Percentiles rank a stretch among this genome's conserved stretches.
Evolutionary conservation across 495 filamentous ascomycete genomes (phyloP).

Genomic region (Margaritispora aquatica): DNA sequence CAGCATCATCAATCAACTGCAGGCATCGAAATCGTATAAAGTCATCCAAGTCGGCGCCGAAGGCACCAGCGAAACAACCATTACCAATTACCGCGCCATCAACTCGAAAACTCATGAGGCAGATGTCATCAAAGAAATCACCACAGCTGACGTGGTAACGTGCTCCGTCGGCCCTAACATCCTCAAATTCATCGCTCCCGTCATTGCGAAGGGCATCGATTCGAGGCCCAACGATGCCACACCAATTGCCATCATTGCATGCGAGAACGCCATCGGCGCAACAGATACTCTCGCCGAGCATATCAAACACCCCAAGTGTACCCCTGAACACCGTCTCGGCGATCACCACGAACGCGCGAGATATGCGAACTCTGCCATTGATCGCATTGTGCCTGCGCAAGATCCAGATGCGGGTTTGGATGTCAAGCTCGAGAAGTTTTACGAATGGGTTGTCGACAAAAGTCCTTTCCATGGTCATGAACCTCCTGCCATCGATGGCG

Average conservation of each 20-base stretch:
- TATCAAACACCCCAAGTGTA: constrained; percentile 69
- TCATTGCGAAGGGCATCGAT: constrained; percentile 87
- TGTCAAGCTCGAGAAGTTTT: constrained; percentile 95
- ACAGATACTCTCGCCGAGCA: constrained; percentile 76
- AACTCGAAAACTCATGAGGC: constrained; percentile 79
- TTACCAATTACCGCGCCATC: constrained; percentile 92
- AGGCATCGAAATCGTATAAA: constrained; percentile 68
- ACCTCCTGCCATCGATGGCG: constrained; percentile 64
- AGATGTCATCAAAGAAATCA: constrained; percentile 78
- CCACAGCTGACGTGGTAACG: constrained; percentile 82
- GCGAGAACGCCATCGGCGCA: constrained; percentile 92
- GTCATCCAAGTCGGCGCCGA: constrained; percentile 90
- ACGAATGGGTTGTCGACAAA: constrained; percentile 93
- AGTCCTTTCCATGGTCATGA: constrained; percentile 63
- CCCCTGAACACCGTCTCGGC: constrained; percentile 48
- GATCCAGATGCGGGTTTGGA: constrained; percentile 71
- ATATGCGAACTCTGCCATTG: constrained; percentile 95
- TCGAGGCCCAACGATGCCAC: constrained; percentile 56
- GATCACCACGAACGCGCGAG: constrained; percentile 59
- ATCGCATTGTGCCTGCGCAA: constrained; percentile 92
- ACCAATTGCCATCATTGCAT: constrained; percentile 88
- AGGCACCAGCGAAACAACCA: constrained; percentile 72
- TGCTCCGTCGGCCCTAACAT: constrained; percentile 95
- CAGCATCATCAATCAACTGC: constrained; percentile 65
- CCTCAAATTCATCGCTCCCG: constrained; percentile 90